These are phyloP conservation scores for Pleurotus tuoliensis DNA, from an alignment of 768 basidiomycete genomes.

Conservation along the genomic window DNA sequence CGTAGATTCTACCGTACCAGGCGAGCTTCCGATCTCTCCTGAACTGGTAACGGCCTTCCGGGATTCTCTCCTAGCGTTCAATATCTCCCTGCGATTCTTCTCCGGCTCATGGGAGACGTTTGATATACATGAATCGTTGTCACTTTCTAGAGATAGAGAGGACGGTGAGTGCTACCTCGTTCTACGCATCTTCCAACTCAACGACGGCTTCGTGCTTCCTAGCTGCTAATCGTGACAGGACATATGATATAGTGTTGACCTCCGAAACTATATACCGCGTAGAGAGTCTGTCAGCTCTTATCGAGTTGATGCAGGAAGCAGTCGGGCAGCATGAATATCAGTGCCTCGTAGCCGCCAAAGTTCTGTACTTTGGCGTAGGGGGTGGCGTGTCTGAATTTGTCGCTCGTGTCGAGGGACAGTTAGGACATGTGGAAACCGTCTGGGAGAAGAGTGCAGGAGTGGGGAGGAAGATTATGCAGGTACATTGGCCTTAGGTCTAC, in stretches of 20 bases:
- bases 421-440: constrained; percentile 50
- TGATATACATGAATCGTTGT: constrained; percentile 21
- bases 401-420: constrained; percentile 38
- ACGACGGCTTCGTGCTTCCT: neutral
- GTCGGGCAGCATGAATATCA: constrained; percentile 15
- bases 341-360: constrained; percentile 86
- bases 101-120: constrained; percentile 77
- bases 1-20: constrained; percentile 32
- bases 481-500: constrained; percentile 40
- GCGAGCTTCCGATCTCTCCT: constrained; percentile 65
- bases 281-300: constrained; percentile 58
- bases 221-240: constrained; percentile 15
- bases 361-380: constrained; percentile 93
- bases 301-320: constrained; percentile 45
- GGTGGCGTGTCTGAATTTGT: constrained; percentile 80
- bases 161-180: neutral
- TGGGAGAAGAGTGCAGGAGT: constrained; percentile 70
- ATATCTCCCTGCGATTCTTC: constrained; percentile 69
- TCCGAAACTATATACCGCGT: constrained; percentile 90
- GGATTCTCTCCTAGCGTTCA: constrained; percentile 45
- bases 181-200: neutral
- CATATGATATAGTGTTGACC: constrained; percentile 75
- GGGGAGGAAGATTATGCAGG: constrained; percentile 63
- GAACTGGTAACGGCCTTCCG: constrained; percentile 64
- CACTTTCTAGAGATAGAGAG: neutral